phyloP scores from a whole-genome alignment of 192 early-diverging fungal genomes.

The Entrophospora sp. region DNA sequence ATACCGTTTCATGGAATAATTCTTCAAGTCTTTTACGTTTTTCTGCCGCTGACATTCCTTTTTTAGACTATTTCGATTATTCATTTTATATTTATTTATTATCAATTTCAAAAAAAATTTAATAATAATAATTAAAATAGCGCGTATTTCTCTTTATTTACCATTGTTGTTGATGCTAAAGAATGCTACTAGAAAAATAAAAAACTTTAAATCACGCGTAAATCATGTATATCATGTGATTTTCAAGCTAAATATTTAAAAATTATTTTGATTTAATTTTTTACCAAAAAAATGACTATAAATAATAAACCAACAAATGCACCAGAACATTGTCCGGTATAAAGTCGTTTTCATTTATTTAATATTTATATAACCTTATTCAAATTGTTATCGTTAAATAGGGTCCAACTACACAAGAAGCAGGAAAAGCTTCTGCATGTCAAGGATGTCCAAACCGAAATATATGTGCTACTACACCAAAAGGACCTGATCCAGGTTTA shows the following conservation, averaged over 20 bases:
- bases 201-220: no score
- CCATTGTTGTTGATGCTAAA: no score
- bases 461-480: conserved; percentile 64
- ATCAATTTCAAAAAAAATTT: no score
- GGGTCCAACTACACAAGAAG: conserved; percentile 62
- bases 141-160: no score
- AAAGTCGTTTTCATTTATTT: not conserved
- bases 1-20: conserved; percentile 47
- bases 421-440: conserved; percentile 67
- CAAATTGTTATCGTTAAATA: conserved; percentile 10
- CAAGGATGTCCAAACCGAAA: conserved; percentile 76
- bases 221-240: no score
- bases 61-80: conserved; percentile 44
- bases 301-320: conserved; percentile 42
- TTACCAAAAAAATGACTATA: conserved; percentile 15
- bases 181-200: no score
- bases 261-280: no score
- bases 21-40: conserved; percentile 40
- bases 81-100: no score
- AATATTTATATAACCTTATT: not conserved
- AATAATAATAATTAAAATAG: no score
- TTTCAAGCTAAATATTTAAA: no score
- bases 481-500: conserved; percentile 70
- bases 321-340: conserved; percentile 66
- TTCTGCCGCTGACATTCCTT: conserved; percentile 41